phyloP scores from a whole-genome alignment of 352 stramenopile genomes.

The Pythium scleroteichum region DNA sequence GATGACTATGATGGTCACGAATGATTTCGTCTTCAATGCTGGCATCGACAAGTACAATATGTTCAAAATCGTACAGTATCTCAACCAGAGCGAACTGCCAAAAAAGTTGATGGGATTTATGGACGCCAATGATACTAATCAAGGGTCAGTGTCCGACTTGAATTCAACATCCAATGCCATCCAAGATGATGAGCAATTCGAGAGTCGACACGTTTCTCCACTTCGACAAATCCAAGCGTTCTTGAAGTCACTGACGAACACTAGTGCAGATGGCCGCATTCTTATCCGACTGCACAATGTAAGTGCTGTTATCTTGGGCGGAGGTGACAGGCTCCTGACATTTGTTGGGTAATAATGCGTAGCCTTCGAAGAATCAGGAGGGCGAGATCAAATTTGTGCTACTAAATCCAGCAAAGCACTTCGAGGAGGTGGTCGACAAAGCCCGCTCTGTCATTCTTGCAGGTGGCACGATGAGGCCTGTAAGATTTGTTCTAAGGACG shows the following conservation, averaged over 20 bases:
- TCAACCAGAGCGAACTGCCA: constrained; percentile 70
- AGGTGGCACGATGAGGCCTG: constrained; percentile 97
- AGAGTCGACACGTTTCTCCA: constrained; percentile 81
- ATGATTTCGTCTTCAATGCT: constrained; percentile 84
- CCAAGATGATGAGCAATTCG: constrained; percentile 47
- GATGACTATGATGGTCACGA: constrained; percentile 78
- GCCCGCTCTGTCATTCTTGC: constrained; percentile 95
- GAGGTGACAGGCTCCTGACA: background rate
- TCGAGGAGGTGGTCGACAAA: constrained; percentile 94
- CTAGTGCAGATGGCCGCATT: constrained; percentile 68
- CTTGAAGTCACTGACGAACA: constrained; percentile 75
- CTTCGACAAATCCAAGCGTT: constrained; percentile 76
- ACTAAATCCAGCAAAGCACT: constrained; percentile 94
- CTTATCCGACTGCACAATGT: constrained; percentile 65
- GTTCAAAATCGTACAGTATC: constrained; percentile 88
- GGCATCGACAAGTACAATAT: constrained; percentile 88
- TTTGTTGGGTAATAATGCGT: background rate
- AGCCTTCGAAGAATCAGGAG: constrained; percentile 54
- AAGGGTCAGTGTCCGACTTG: no score
- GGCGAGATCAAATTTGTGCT: constrained; percentile 93
- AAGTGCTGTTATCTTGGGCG: constrained; percentile 14
- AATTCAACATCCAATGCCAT: no score
- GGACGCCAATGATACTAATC: constrained; percentile 41
- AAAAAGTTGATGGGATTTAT: constrained; percentile 87
- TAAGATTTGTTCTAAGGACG: constrained; percentile 18